Evolutionary conservation across 2,329 filamentous ascomycete species (phyloP), one percentile per base, ranked within the genome.

Genomic region (Colletotrichum chrysophilum): DNA sequence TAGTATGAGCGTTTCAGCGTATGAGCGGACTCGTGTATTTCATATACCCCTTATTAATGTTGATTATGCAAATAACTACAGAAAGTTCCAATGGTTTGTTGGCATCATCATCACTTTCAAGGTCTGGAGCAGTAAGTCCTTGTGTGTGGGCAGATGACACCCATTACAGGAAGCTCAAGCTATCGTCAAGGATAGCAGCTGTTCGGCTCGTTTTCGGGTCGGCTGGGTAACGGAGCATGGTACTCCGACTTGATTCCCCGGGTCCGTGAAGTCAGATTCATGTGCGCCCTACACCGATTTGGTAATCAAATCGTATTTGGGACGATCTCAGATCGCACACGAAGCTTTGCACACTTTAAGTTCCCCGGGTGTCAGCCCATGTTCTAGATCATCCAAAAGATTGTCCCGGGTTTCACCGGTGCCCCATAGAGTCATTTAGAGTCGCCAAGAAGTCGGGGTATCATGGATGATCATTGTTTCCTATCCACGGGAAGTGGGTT

Each of bases 31-130:
- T 56, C 62, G 36, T 74, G 71, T 74, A 10, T 55, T 74, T 32
- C 12, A 43, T 74, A 74, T 70, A 74, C 71, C 66, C 71, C 7
- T 64, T 70, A 56, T 64, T 70, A 56, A 55, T 70, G 66, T 70
- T 9, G 14, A 38, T 28, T 16, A 43, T 26, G 48, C 24, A 60
- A 55, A 52, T 7, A 21, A 21, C 10, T 52, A 18, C 0, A 52
- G n/a, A 4, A 52, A 0, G 10, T 52, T n/a, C 0, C n/a, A 7
- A 21, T 14, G 3, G 2, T 4, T 1, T 12, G 12, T 52, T 52
- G 2, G n/a, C 0, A 52, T 52, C 38, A 24, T 4, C 4, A n/a
- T 13, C 2, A 52, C 4, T 52, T 0, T 0, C 43, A 52, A 13
- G 5, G n/a, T 13, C 10, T 13, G 1, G 43, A 3, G 16, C 43